Conservation (phyloP, 495 filamentous ascomycete genomes). For the Pyronema domesticum region DNA sequence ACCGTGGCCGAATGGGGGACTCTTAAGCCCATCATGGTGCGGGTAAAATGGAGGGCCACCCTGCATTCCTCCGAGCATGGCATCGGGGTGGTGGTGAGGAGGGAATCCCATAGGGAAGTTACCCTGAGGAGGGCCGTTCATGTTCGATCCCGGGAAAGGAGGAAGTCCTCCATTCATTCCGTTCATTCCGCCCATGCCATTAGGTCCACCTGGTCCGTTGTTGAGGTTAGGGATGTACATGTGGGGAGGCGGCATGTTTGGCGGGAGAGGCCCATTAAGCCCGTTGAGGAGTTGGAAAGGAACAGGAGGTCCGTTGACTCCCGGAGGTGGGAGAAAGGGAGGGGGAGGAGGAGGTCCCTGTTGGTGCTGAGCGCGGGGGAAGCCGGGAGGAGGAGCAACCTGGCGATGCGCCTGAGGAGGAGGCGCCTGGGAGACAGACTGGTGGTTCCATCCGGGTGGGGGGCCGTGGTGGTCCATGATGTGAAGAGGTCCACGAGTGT, state of each 20-base stretch:
- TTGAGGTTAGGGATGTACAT: slow-evolving; percentile 19
- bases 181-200: slow-evolving; percentile 4
- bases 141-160: background rate
- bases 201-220: slow-evolving; percentile 8
- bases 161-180: slow-evolving; percentile 6
- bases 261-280: slow-evolving; percentile 18
- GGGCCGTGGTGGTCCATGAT: slow-evolving; percentile 24
- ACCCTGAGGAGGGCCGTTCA: slow-evolving; percentile 8
- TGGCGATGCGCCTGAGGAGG: slow-evolving; percentile 21
- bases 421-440: slow-evolving; percentile 15
- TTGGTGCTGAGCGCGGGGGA: slow-evolving; percentile 13
- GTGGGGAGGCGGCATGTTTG: slow-evolving; percentile 20
- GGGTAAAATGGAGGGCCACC: slow-evolving; percentile 21
- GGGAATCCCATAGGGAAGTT: slow-evolving; percentile 23
- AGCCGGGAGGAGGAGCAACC: slow-evolving; percentile 22
- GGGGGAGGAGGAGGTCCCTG: slow-evolving; percentile 22
- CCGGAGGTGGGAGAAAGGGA: slow-evolving; percentile 20
- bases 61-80: slow-evolving; percentile 4
- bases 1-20: slow-evolving; percentile 7
- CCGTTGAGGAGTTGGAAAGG: slow-evolving; percentile 18
- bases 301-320: slow-evolving; percentile 19
- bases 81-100: slow-evolving; percentile 19
- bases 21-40: slow-evolving; percentile 22
- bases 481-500: slow-evolving; percentile 17
- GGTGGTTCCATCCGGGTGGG: slow-evolving; percentile 17